These are phyloP conservation scores for Phanerodontia chrysosporium DNA, from an alignment of 768 basidiomycete species.

Conservation along the genomic window DNA sequence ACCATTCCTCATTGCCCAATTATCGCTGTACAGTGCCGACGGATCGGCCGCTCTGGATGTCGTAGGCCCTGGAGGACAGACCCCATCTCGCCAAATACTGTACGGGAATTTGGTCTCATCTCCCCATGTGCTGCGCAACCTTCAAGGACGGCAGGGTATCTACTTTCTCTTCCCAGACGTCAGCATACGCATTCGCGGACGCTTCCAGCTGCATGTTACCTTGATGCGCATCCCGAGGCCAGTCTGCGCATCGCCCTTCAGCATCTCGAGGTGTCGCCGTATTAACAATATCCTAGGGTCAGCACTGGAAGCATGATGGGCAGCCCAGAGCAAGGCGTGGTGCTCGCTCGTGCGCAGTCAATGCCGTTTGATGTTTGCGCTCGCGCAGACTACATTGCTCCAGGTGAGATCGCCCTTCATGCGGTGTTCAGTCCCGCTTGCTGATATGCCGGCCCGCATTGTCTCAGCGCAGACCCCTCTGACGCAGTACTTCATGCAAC, in stretches of 20 bases:
- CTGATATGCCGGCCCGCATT: conserved; percentile 12
- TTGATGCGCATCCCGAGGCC: conserved; percentile 74
- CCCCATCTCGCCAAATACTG: conserved; percentile 51
- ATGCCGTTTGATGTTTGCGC: conserved; percentile 75
- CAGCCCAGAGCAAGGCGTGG: conserved; percentile 45
- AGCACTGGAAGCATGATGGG: background rate
- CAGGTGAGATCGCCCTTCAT: conserved; percentile 48
- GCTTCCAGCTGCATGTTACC: conserved; percentile 69
- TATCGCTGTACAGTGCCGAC: conserved; percentile 70
- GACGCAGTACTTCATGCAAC: conserved; percentile 54
- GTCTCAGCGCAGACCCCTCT: conserved; percentile 43
- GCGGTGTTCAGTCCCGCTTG: conserved; percentile 1
- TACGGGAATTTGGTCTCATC: conserved; percentile 87
- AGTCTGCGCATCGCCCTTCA: conserved; percentile 26
- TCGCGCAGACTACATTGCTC: conserved; percentile 70
- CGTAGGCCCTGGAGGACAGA: conserved; percentile 36
- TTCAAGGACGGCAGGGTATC: conserved; percentile 74
- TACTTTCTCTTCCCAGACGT: conserved; percentile 92
- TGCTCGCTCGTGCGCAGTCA: conserved; percentile 71
- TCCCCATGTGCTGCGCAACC: conserved; percentile 73
- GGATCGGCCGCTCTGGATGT: conserved; percentile 61
- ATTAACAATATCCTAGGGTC: background rate
- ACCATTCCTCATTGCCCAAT: conserved; percentile 82
- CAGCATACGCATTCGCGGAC: conserved; percentile 75
- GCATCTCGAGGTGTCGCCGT: background rate